These are phyloP conservation scores for Bruguiera hainesii DNA, from an alignment of 441 rosid genomes.

Conservation along the genomic window DNA sequence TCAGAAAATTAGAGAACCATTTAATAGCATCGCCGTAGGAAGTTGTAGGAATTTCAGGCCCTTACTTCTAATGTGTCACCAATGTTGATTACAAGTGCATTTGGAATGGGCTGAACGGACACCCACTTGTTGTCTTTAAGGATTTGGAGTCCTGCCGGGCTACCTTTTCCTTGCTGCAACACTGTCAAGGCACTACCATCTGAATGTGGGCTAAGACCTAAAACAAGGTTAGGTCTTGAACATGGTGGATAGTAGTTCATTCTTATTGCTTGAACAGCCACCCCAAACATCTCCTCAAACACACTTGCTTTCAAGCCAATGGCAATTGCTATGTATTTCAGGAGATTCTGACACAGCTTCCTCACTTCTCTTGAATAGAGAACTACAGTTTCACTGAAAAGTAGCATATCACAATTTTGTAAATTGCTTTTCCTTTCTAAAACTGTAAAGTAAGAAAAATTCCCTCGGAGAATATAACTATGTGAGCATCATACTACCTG, in stretches of 20 bases:
- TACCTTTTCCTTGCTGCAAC: slow-evolving; percentile 68
- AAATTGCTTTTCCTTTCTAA: no score
- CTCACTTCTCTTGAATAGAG: slow-evolving; percentile 56
- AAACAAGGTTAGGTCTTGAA: slow-evolving; percentile 88
- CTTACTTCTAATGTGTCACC: slow-evolving; percentile 89
- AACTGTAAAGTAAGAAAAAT: no score
- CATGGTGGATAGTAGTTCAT: slow-evolving; percentile 97
- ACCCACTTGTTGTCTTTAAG: slow-evolving; percentile 71
- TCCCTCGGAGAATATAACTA: no score
- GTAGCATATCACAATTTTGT: background rate
- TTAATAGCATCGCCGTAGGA: background rate
- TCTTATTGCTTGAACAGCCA: slow-evolving; percentile 78
- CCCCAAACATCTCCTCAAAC: slow-evolving; percentile 70
- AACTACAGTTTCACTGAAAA: slow-evolving; percentile 51
- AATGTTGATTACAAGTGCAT: slow-evolving; percentile 78
- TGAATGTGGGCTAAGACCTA: slow-evolving; percentile 93
- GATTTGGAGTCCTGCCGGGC: slow-evolving; percentile 79
- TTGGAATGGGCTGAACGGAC: slow-evolving; percentile 59
- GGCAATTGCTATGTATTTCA: slow-evolving; percentile 51
- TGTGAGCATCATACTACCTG: background rate
- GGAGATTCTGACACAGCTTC: slow-evolving; percentile 50
- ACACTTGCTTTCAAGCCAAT: slow-evolving; percentile 50
- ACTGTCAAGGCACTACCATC: slow-evolving; percentile 97
- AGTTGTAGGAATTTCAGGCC: background rate
- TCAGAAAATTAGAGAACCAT: background rate